Percentiles rank a stretch among this genome's conserved stretches.
Conservation (phyloP, 2,329 filamentous ascomycete species). For the Fusarium palustre region DNA sequence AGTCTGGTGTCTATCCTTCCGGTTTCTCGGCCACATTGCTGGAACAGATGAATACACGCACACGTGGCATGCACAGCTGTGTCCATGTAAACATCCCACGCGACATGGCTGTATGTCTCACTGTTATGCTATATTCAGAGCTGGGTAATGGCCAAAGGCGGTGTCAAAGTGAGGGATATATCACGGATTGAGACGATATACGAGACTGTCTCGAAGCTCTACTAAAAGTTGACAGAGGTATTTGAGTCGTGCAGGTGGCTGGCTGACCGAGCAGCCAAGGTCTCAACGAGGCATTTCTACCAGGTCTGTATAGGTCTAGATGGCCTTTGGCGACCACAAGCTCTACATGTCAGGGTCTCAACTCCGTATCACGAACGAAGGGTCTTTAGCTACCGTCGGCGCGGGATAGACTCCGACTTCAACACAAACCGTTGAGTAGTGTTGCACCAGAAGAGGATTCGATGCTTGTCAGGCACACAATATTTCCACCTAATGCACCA, state of each 20-base stretch:
- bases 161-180: constrained; percentile 17
- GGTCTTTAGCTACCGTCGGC: neutral
- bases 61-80: constrained; percentile 18
- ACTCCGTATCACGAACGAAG: neutral
- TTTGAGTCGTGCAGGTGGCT: neutral
- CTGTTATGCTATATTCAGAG: constrained; percentile 1
- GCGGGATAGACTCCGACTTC: constrained; percentile 5
- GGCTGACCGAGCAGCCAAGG: neutral
- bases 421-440: neutral
- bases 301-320: neutral
- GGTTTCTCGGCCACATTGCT: neutral
- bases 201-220: neutral
- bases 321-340: neutral
- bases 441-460: neutral
- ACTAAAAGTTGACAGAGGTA: neutral
- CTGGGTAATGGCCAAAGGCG: neutral
- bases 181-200: neutral
- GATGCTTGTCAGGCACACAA: constrained; percentile 4
- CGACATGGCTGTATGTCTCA: constrained; percentile 21
- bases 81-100: constrained; percentile 21
- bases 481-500: constrained; percentile 20
- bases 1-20: constrained; percentile 1
- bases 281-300: neutral
- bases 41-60: constrained; percentile 4
- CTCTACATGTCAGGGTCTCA: neutral